phyloP scores from a whole-genome alignment of 805 yeast genomes.

The Pichia scutulata region DNA sequence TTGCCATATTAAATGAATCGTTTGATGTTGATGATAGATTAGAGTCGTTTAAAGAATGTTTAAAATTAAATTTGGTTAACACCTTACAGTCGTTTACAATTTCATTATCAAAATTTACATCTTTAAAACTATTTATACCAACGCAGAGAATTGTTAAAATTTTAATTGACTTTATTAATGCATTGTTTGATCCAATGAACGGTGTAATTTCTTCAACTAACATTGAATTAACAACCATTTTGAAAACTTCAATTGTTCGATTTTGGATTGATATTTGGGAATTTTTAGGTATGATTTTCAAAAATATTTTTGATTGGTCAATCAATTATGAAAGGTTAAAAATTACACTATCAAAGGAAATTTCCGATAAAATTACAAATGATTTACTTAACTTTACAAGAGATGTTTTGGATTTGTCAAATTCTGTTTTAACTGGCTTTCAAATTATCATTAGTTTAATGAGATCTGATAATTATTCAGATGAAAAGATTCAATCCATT shows the following conservation, averaged over 20 bases:
- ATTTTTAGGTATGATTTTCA: constrained; percentile 60
- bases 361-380: constrained; percentile 18
- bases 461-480: constrained; percentile 18
- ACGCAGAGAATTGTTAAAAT: constrained; percentile 53
- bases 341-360: constrained; percentile 11
- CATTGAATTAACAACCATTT: constrained; percentile 6
- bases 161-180: constrained; percentile 61
- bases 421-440: constrained; percentile 57
- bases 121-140: constrained; percentile 17
- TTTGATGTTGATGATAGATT: constrained; percentile 74
- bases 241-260: constrained; percentile 23
- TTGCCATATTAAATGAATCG: constrained; percentile 65
- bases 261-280: constrained; percentile 74
- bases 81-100: constrained; percentile 40
- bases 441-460: constrained; percentile 34
- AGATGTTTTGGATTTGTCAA: constrained; percentile 76
- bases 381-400: constrained; percentile 61
- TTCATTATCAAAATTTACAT: constrained; percentile 12
- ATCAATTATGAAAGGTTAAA: constrained; percentile 23
- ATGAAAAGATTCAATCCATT: constrained; percentile 14
- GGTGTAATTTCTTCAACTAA: constrained; percentile 37
- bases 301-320: constrained; percentile 73
- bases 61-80: constrained; percentile 36
- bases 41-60: constrained; percentile 58
- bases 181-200: constrained; percentile 56